Percentiles rank a stretch among this genome's conserved stretches.
These are phyloP conservation scores for Amanita molliuscula DNA, from an alignment of 768 basidiomycete genomes.

Conservation along the genomic window DNA sequence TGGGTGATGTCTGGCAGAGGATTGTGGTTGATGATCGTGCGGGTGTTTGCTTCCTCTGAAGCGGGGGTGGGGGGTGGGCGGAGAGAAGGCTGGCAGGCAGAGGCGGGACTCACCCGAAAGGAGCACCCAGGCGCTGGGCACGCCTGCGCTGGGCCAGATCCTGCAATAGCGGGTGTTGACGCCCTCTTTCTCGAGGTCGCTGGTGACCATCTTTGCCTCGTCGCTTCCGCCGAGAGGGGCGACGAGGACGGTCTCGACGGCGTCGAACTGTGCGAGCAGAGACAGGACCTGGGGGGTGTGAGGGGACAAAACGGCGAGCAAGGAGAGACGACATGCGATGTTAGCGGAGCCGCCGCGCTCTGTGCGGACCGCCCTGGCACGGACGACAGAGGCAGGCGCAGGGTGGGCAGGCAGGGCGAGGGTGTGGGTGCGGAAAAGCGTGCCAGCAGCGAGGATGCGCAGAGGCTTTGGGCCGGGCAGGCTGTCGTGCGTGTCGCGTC, in stretches of 20 bases:
- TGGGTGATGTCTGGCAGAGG: conserved; percentile 81
- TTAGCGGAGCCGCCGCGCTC: conserved; percentile 66
- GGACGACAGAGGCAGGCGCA: conserved; percentile 41
- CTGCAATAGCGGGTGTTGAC: conserved; percentile 69
- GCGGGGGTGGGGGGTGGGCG: not conserved
- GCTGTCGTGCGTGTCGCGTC: conserved; percentile 30
- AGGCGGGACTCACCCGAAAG: conserved; percentile 46
- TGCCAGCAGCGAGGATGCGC: conserved; percentile 71
- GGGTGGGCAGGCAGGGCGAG: conserved; percentile 55
- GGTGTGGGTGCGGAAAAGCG: conserved; percentile 70
- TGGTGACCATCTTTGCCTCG: conserved; percentile 53
- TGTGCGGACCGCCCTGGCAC: conserved; percentile 63
- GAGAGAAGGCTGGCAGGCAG: not conserved
- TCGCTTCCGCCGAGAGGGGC: conserved; percentile 66
- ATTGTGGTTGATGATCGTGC: conserved; percentile 79
- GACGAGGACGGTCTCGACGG: conserved; percentile 57
- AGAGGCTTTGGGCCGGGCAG: conserved; percentile 30
- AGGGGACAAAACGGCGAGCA: not conserved
- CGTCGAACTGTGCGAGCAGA: conserved; percentile 60
- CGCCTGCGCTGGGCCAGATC: conserved; percentile 58
- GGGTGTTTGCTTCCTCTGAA: conserved; percentile 44
- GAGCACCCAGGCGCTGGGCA: conserved; percentile 76
- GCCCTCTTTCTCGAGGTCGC: conserved; percentile 55
- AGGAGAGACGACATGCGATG: conserved; percentile 22
- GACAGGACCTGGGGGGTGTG: conserved; percentile 38